A percentile compares a stretch with the other conserved stretches of the same genome.
Evolutionary conservation across 2,329 filamentous ascomycete species (phyloP).

Genomic region (Chaetomium strumarium): DNA sequence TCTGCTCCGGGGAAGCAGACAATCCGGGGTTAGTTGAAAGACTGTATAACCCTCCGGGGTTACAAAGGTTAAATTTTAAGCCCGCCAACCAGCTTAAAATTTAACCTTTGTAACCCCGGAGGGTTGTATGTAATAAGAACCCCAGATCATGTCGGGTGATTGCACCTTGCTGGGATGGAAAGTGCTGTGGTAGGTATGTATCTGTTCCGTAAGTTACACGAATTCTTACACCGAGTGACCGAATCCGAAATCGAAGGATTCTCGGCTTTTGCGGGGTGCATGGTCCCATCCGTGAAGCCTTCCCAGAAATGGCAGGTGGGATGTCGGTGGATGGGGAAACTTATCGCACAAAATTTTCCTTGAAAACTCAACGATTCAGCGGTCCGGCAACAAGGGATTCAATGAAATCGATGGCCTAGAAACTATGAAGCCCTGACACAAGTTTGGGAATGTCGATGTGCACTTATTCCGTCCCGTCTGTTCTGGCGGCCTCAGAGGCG

Average conservation of each 20-base stretch:
- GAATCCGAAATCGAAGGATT: too few relatives aligned
- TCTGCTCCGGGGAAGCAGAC: background rate
- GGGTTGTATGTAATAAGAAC: too few relatives aligned
- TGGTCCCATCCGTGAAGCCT: background rate
- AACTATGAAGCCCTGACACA: background rate
- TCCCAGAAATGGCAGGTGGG: slow-evolving; percentile 17
- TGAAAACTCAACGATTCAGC: background rate
- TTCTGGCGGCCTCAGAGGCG: background rate
- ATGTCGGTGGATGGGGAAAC: background rate
- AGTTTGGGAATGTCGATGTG: background rate
- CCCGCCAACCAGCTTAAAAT: too few relatives aligned
- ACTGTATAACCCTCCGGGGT: too few relatives aligned
- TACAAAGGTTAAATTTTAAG: too few relatives aligned
- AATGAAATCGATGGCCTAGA: background rate
- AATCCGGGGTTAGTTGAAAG: background rate
- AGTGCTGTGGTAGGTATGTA: too few relatives aligned
- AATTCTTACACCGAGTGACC: too few relatives aligned
- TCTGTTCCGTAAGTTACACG: too few relatives aligned
- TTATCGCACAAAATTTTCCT: background rate
- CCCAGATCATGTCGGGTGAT: background rate
- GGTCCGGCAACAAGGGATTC: background rate
- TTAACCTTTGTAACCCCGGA: too few relatives aligned
- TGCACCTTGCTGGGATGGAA: too few relatives aligned
- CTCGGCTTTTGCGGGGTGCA: slow-evolving; percentile 17
- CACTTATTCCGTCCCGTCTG: background rate